A percentile compares a stretch with the other conserved stretches of the same genome.
phyloP scores from a whole-genome alignment of 2,329 filamentous ascomycete genomes.

The Monosporascus sp. region DNA sequence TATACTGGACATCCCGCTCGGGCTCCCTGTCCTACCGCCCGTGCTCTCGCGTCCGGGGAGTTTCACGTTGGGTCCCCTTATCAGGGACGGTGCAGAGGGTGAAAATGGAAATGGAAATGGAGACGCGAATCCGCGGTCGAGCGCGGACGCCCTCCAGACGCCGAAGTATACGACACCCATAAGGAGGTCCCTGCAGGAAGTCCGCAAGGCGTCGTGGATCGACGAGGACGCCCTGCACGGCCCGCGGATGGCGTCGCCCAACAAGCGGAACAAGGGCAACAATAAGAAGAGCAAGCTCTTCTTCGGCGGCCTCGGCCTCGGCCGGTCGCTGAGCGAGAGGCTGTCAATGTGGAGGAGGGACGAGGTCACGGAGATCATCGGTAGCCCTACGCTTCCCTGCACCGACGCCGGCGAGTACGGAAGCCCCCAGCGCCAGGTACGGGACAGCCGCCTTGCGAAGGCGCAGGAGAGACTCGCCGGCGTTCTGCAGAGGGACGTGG shows the following conservation, averaged over 20 bases:
- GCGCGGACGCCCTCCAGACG: slow-evolving; percentile 4
- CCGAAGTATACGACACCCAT: slow-evolving; percentile 9
- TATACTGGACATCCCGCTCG: slow-evolving; percentile 3
- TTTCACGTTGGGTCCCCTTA: slow-evolving; percentile 3
- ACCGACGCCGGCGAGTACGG: slow-evolving; percentile 7
- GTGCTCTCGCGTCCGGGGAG: slow-evolving; percentile 15
- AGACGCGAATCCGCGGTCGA: not conserved
- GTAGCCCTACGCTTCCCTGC: slow-evolving; percentile 25
- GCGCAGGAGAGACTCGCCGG: not conserved
- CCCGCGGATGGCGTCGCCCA: slow-evolving; percentile 32
- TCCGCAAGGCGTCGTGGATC: slow-evolving; percentile 37
- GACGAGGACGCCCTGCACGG: slow-evolving; percentile 48
- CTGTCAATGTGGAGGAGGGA: slow-evolving; percentile 15
- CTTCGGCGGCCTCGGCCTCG: slow-evolving; percentile 9
- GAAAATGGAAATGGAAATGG: slow-evolving; percentile 2
- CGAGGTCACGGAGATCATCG: slow-evolving; percentile 10
- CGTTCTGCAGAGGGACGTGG: not conserved
- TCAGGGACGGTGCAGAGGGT: slow-evolving; percentile 1
- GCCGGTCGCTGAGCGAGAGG: slow-evolving; percentile 19
- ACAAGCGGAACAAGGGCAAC: slow-evolving; percentile 7
- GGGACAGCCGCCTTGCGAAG: not conserved
- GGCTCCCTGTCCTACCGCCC: slow-evolving; percentile 19
- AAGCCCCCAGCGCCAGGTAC: not conserved
- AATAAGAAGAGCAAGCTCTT: slow-evolving; percentile 15
- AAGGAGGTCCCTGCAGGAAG: slow-evolving; percentile 13